phyloP scores from a whole-genome alignment of 1,284 basidiomycete genomes.

The Meripilus lineatus region DNA sequence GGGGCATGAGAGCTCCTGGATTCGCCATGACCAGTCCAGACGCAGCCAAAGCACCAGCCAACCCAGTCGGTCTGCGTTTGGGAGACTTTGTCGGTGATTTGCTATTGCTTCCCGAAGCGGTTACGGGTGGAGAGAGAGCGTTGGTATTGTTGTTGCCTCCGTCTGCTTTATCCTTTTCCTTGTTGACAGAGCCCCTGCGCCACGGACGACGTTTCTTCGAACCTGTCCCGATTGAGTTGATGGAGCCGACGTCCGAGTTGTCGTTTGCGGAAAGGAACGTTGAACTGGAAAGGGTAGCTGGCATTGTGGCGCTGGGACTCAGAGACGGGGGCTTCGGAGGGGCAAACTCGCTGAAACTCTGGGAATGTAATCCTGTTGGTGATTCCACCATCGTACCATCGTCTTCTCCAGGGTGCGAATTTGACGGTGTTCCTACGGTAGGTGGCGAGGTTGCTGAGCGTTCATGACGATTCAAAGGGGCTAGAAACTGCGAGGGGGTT shows the following conservation, averaged over 20 bases:
- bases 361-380: constrained; percentile 22
- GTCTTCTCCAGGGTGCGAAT: constrained; percentile 17
- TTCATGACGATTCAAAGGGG: constrained; percentile 16
- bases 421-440: constrained; percentile 17
- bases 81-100: constrained; percentile 22
- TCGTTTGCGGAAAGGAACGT: constrained; percentile 21
- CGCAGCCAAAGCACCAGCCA: constrained; percentile 63
- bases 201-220: constrained; percentile 30
- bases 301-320: constrained; percentile 17
- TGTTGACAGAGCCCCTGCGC: constrained; percentile 21
- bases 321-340: constrained; percentile 20
- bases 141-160: constrained; percentile 4
- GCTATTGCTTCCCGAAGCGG: constrained; percentile 20
- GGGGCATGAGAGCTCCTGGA: constrained; percentile 42
- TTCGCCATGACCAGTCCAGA: constrained; percentile 65
- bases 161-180: constrained; percentile 6
- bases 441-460: constrained; percentile 22
- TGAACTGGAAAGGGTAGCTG: constrained; percentile 16
- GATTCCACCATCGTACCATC: constrained; percentile 27
- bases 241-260: constrained; percentile 38
- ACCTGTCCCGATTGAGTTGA: constrained; percentile 32
- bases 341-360: constrained; percentile 16
- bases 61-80: constrained; percentile 31
- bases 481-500: constrained; percentile 6
- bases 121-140: constrained; percentile 2